Evolutionary conservation across 2,329 filamentous ascomycete species (phyloP), one percentile per base, ranked within the genome.

Genomic region (Camillea tinctor): DNA sequence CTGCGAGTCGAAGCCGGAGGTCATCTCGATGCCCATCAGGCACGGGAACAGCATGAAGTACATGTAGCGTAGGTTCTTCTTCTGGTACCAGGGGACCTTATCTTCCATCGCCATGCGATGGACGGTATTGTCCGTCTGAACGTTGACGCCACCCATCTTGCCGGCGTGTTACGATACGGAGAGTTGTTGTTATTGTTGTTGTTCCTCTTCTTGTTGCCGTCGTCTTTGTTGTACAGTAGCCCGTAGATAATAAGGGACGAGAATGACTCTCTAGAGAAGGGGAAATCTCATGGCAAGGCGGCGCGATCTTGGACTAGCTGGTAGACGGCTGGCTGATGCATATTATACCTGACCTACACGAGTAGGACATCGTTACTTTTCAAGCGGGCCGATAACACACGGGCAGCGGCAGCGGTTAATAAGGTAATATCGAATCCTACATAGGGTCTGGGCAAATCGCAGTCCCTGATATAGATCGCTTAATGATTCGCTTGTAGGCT

Each of bases 11-110:
- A 86, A 87, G 0, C 84, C 84, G 3, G 82, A 84, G 0, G 84
- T 86, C 67, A 84, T 84, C 72, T 87, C 84, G 52, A 87, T 84
- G 48, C 84, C 84, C 70, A 86, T 82, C 68, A 81, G 81, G 44
- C 81, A 83, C 13, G 83, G 82, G 55, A 87, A 82, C 53, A 87
- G 74, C 61, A 83, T 68, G 17, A 86, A 73, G 68, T 87, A 87
- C 57, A 87, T 73, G 15, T 66, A 65, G 36, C 84, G 77, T 52
- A 87, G 75, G 61, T 86, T 85, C 2, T 74, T 79, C 67, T 87
- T 87, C 66, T 79, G 79, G 74, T 81, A 85, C 84, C 83, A 86
- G 53, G 76, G 75, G 50, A 76, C 63, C 52, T 68, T 73, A 66
- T 77, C 75, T 30, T 75, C 73, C 69, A 76, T 72, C 71, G 75